Percentiles rank a stretch among this genome's conserved stretches.
These are phyloP conservation scores for Aurantiochytrium sp. DNA, from an alignment of 108 stramenopile genomes.

Conservation along the genomic window DNA sequence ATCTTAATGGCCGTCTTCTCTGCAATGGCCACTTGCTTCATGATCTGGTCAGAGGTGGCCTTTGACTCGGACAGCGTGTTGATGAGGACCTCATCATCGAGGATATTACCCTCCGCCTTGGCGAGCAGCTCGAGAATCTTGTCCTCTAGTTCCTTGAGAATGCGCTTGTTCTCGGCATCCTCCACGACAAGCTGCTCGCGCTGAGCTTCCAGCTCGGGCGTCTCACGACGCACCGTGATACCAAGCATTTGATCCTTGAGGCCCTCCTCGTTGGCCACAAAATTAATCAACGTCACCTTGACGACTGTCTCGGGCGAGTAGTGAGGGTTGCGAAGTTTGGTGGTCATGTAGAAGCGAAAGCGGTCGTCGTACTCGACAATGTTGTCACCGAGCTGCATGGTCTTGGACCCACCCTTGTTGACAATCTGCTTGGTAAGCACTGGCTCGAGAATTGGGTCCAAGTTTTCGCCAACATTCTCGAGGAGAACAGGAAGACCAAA, in stretches of 20 bases:
- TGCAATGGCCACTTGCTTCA: constrained; percentile 49
- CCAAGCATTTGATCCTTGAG: constrained; percentile 63
- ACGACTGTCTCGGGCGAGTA: constrained; percentile 49
- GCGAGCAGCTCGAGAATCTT: constrained; percentile 51
- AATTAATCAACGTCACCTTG: constrained; percentile 56
- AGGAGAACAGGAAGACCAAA: constrained; percentile 52
- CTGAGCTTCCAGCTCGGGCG: constrained; percentile 42
- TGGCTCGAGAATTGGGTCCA: constrained; percentile 52
- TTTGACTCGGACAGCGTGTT: constrained; percentile 51
- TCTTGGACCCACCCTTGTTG: constrained; percentile 38
- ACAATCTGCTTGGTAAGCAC: constrained; percentile 43
- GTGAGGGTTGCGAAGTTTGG: constrained; percentile 54
- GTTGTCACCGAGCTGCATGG: constrained; percentile 49
- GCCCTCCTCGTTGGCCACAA: constrained; percentile 56
- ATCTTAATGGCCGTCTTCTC: constrained; percentile 42
- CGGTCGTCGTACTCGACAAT: constrained; percentile 50
- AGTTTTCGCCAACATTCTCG: constrained; percentile 47
- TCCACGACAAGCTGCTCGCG: constrained; percentile 50
- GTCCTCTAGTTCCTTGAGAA: constrained; percentile 53
- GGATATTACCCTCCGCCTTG: constrained; percentile 54
- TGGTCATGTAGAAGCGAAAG: constrained; percentile 53
- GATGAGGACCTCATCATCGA: constrained; percentile 59
- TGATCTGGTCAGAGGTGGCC: constrained; percentile 44
- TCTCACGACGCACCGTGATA: constrained; percentile 39
- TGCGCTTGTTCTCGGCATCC: constrained; percentile 50